Percentiles rank a stretch among this genome's conserved stretches.
phyloP scores from a whole-genome alignment of 2,329 filamentous ascomycete genomes.

The Colletotrichum caudatum region DNA sequence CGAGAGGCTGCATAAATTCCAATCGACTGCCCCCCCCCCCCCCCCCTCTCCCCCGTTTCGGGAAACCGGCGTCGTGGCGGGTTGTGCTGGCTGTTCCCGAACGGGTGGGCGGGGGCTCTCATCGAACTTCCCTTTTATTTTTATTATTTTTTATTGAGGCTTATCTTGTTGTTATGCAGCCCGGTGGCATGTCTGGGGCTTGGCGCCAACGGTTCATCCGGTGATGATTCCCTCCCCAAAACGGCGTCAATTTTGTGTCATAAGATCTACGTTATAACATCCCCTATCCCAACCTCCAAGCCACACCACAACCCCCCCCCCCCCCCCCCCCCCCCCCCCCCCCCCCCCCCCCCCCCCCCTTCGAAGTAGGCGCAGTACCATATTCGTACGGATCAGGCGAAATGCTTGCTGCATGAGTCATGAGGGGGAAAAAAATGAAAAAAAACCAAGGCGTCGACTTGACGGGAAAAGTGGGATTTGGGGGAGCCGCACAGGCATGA shows the following conservation, averaged over 20 bases:
- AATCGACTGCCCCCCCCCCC: neutral
- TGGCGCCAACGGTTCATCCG: slow-evolving; percentile 5
- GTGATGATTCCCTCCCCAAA: neutral
- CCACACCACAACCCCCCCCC: too few relatives aligned
- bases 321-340: too few relatives aligned
- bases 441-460: neutral
- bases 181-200: neutral
- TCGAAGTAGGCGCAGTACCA: neutral
- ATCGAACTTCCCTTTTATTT: neutral
- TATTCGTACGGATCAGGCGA: neutral
- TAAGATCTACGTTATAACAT: neutral
- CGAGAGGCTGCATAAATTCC: slow-evolving; percentile 14
- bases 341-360: too few relatives aligned
- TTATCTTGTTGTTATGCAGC: neutral
- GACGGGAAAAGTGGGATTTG: slow-evolving; percentile 35
- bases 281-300: neutral
- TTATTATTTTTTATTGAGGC: neutral
- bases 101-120: neutral
- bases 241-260: neutral
- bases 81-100: neutral
- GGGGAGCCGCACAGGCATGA: slow-evolving; percentile 2
- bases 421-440: neutral
- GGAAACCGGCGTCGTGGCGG: slow-evolving; percentile 23
- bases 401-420: neutral
- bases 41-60: slow-evolving; percentile 10